These are phyloP conservation scores for Botryosphaeria dothidea DNA, from an alignment of 2,329 filamentous ascomycete genomes.

Conservation along the genomic window DNA sequence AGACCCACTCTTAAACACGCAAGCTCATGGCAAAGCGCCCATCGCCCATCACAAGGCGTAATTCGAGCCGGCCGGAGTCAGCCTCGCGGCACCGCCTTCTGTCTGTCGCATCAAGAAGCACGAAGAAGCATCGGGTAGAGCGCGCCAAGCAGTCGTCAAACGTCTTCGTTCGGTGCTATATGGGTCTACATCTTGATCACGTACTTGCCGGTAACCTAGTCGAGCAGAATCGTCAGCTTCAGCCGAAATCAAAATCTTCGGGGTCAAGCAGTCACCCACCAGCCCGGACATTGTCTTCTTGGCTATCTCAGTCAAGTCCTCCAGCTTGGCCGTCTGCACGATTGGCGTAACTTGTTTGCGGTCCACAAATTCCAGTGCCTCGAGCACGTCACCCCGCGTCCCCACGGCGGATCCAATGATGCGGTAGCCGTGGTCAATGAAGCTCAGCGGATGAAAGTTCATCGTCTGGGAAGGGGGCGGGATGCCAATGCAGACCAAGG, in stretches of 20 bases:
- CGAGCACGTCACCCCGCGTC: constrained; percentile 48
- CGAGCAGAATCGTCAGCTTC: not conserved
- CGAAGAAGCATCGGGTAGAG: not conserved
- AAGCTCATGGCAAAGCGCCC: not conserved
- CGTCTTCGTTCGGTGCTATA: not conserved
- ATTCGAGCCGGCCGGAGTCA: not conserved
- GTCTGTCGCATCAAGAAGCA: not conserved
- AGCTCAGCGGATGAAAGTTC: constrained; percentile 15
- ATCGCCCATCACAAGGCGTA: not conserved
- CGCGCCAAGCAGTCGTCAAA: not conserved
- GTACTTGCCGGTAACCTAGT: constrained; percentile 7
- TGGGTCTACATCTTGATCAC: constrained; percentile 9
- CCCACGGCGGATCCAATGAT: constrained; percentile 46
- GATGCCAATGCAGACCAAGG: constrained; percentile 33
- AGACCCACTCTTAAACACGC: not conserved
- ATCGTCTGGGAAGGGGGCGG: constrained; percentile 23
- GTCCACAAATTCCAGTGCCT: constrained; percentile 29
- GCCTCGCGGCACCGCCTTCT: not conserved
- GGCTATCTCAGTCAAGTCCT: constrained; percentile 10
- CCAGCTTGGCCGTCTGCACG: constrained; percentile 1
- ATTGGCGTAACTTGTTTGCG: constrained; percentile 8
- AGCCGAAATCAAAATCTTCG: not conserved
- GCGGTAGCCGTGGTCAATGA: constrained; percentile 28
- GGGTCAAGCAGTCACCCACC: constrained; percentile 1
- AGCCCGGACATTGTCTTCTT: constrained; percentile 7